Conservation (phyloP, 805 yeast genomes). For the Ogataea glucozyma region DNA sequence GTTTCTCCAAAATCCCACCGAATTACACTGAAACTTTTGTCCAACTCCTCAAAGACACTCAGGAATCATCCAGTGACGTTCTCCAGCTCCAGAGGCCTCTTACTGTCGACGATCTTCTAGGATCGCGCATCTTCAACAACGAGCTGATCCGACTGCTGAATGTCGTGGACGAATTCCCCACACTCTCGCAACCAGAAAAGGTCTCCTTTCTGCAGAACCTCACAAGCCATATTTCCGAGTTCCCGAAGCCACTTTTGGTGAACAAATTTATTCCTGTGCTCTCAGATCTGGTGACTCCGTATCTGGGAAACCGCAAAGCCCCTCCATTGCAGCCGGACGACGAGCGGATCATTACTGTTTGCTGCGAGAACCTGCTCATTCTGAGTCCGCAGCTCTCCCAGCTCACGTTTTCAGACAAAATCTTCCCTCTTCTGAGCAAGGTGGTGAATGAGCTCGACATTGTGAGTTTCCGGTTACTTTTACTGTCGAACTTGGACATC, state of each 20-base stretch:
- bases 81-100: slow-evolving; percentile 31
- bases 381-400: slow-evolving; percentile 71
- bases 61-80: slow-evolving; percentile 34
- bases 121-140: slow-evolving; percentile 75
- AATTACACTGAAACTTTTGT: slow-evolving; percentile 52
- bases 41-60: slow-evolving; percentile 51
- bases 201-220: slow-evolving; percentile 68
- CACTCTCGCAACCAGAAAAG: slow-evolving; percentile 69
- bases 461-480: slow-evolving; percentile 32
- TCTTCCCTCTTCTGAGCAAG: slow-evolving; percentile 48
- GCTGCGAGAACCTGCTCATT: slow-evolving; percentile 56
- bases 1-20: slow-evolving; percentile 61
- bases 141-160: slow-evolving; percentile 78
- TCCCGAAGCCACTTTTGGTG: slow-evolving; percentile 57
- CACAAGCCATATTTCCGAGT: slow-evolving; percentile 50
- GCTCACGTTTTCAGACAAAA: slow-evolving; percentile 72
- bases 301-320: slow-evolving; percentile 27
- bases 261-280: slow-evolving; percentile 77
- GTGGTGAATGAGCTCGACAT: slow-evolving; percentile 29
- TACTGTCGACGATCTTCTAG: slow-evolving; percentile 65
- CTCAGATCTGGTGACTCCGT: slow-evolving; percentile 48
- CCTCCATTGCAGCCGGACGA: slow-evolving; percentile 19
- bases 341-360: slow-evolving; percentile 44
- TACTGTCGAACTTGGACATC: slow-evolving; percentile 31
- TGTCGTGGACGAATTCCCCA: slow-evolving; percentile 79